Percentiles rank a stretch among this genome's conserved stretches.
These are phyloP conservation scores for Dendrobium nobile DNA, from an alignment of 106 monocot genomes.

Conservation along the genomic window DNA sequence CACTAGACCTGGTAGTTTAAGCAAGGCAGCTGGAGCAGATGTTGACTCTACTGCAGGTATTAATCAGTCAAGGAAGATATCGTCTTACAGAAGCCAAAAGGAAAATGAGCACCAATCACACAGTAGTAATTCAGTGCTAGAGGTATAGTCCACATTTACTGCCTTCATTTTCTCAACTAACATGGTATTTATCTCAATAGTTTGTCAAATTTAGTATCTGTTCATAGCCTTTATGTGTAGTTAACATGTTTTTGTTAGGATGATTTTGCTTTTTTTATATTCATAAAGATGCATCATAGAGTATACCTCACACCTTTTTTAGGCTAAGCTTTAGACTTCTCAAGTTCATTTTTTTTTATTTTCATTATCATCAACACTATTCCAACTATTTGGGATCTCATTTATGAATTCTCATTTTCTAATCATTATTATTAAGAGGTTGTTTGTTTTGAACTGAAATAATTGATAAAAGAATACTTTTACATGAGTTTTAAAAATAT, in stretches of 20 bases:
- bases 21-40: constrained; percentile 14
- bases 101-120: constrained; percentile 42
- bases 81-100: constrained; percentile 48
- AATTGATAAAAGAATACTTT: no score
- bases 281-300: not conserved
- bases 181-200: not conserved
- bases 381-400: no score
- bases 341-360: not conserved
- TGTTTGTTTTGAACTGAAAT: no score
- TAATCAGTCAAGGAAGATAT: constrained; percentile 18
- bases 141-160: constrained; percentile 24
- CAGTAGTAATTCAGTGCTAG: constrained; percentile 35
- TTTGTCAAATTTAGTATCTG: not conserved
- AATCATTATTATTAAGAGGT: not conserved
- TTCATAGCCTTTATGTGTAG: not conserved
- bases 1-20: constrained; percentile 13
- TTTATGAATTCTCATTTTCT: no score
- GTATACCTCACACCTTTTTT: not conserved
- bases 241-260: not conserved
- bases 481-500: no score
- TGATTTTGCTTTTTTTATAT: not conserved
- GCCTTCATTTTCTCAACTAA: not conserved
- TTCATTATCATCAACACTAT: no score
- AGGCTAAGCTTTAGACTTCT: not conserved
- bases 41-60: constrained; percentile 9